Base-by-base conservation (phyloP, 805 yeast species). In the Nakazawaea molendinolei region DNA sequence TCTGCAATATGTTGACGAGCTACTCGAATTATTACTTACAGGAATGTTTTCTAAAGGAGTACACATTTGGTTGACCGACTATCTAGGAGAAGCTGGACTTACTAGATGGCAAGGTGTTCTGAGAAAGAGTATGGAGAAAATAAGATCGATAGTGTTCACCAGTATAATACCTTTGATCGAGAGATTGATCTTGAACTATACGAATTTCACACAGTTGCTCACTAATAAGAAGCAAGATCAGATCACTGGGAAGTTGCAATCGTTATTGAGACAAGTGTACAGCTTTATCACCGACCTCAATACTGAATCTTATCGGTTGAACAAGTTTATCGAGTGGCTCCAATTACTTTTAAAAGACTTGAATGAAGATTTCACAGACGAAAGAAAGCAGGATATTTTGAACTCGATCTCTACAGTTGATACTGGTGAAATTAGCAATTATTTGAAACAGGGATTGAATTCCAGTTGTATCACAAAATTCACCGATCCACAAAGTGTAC, bases 1-100 rank as follows among this genome's bases (percentile, higher is more conserved):
- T 44, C 19, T 39, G 41, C 53, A 59, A 45, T 49, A 69, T 8
- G 48, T 59, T 2, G 60, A 64, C 34, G 65, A 63, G 40, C 49
- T 76, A 6, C 65, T 66, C 38, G 72, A 71, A 33, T 46, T 73
- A 16, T 51, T 76, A 2, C 48, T 76, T 3, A 73, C 83, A 0
- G 81, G 82, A 2, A 58, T 71, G 34, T 61, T 78, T 40, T 65
- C 75, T 1, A 63, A 59, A 10, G 54, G 63, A 1, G 57, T 74
- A 2, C 67, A 65, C 40, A 76, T 74, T 38, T 82, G 78, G 76
- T 58, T 83, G 49, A 65, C 72, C 16, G 78, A 79, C 45, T 74
- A 76, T 32, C 58, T 82, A 23, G 87, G 85, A 0, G 86, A 79
- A 42, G 60, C 82, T 42, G 84, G 84, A 20, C 51, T 73, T 14